Conservation (phyloP, 73 alveolate species). For the Paramecium octaurelia region DNA sequence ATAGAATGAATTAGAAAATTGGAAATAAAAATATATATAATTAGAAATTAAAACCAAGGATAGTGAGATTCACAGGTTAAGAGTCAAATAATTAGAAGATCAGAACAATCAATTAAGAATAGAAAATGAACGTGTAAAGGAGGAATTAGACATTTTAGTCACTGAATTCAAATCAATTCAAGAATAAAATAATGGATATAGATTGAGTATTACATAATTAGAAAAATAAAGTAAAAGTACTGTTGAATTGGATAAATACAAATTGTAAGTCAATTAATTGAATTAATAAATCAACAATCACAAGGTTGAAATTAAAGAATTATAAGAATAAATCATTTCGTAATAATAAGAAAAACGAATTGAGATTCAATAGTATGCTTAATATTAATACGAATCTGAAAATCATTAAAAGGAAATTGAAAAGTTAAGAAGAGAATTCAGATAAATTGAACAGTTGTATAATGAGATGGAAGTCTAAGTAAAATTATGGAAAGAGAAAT, state of each 20-base stretch:
- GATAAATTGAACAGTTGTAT: background rate
- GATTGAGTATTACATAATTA: background rate
- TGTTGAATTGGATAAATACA: background rate
- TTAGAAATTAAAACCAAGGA: constrained; percentile 21
- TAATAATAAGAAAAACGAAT: background rate
- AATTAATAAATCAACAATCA: background rate
- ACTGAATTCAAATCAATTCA: background rate
- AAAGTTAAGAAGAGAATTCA: background rate
- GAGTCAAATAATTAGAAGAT: background rate
- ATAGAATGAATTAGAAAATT: background rate
- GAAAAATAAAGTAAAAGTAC: background rate
- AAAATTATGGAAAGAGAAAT: constrained; percentile 32
- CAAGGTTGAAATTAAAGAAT: background rate
- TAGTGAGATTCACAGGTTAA: background rate
- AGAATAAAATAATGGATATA: background rate
- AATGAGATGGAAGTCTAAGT: background rate
- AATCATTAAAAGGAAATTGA: background rate
- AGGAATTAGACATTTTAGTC: background rate
- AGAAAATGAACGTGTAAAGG: background rate
- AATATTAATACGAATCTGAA: background rate
- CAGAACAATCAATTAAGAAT: background rate
- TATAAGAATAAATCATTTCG: background rate
- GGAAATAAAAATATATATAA: background rate
- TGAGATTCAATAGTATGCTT: background rate
- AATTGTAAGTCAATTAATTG: background rate